Conservation (phyloP, 2,329 filamentous ascomycete species). For the Dactylellina cionopaga region DNA sequence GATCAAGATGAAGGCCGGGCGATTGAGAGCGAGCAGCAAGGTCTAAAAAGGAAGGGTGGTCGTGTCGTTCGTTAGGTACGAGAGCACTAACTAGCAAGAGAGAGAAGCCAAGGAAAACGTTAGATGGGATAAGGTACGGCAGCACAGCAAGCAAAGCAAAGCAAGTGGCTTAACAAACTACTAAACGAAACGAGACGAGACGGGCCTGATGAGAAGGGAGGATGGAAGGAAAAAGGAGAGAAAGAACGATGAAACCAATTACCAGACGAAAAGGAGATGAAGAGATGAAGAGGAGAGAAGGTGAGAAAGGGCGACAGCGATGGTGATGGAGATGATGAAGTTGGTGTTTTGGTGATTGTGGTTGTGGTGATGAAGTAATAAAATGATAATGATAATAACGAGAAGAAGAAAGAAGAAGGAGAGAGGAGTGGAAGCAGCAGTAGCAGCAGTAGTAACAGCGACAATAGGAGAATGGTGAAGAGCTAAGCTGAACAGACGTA, state of each 20-base stretch:
- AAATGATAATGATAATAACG: constrained; percentile 4
- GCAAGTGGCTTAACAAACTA: constrained; percentile 58
- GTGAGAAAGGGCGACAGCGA: constrained; percentile 17
- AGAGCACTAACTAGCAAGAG: constrained; percentile 12
- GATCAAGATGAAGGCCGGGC: constrained; percentile 58
- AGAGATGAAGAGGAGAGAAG: constrained; percentile 34
- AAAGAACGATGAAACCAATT: constrained; percentile 27
- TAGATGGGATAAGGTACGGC: constrained; percentile 54
- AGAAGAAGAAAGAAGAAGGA: neutral
- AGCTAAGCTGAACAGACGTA: neutral
- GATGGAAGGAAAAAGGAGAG: constrained; percentile 44
- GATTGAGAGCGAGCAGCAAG: constrained; percentile 28
- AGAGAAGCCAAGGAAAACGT: constrained; percentile 54
- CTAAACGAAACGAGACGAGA: constrained; percentile 53
- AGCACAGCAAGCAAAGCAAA: constrained; percentile 47
- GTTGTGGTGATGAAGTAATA: constrained; percentile 9
- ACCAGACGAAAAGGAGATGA: constrained; percentile 41
- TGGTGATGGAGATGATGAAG: constrained; percentile 9
- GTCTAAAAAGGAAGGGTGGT: constrained; percentile 49
- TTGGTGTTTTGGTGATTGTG: constrained; percentile 26
- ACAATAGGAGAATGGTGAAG: no score
- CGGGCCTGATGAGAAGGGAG: constrained; percentile 48
- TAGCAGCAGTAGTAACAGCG: neutral
- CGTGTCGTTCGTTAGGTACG: constrained; percentile 52
- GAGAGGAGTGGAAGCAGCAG: neutral